A percentile compares a stretch with the other conserved stretches of the same genome.
These are phyloP conservation scores for Globisporangium ultimum DNA, from an alignment of 352 stramenopile genomes.

Conservation along the genomic window DNA sequence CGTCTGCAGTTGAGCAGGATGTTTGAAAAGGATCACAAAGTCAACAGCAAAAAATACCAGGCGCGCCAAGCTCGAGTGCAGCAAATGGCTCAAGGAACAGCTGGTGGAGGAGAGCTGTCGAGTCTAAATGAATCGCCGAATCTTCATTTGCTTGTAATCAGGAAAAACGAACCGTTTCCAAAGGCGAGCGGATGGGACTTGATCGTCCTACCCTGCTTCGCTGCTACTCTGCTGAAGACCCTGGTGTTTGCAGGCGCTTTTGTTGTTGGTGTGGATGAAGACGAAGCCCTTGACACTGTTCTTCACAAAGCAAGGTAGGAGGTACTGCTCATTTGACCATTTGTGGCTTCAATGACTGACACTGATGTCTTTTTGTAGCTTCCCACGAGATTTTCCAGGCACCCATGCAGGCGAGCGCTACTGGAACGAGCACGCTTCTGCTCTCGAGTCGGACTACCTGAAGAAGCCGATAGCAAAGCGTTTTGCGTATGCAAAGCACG, in stretches of 20 bases:
- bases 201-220: constrained; percentile 38
- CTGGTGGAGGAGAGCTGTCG: not conserved
- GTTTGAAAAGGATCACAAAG: constrained; percentile 58
- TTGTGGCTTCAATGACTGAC: not conserved
- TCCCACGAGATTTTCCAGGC: constrained; percentile 78
- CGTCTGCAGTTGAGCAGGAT: constrained; percentile 22
- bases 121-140: not conserved
- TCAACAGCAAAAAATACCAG: constrained; percentile 43
- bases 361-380: constrained; percentile 31
- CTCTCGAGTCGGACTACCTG: constrained; percentile 20
- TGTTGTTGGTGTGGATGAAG: constrained; percentile 71
- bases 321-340: too few relatives aligned
- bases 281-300: constrained; percentile 53
- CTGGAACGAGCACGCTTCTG: constrained; percentile 36
- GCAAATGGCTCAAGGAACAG: not conserved
- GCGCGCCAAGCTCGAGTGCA: constrained; percentile 19
- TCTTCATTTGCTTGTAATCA: constrained; percentile 44
- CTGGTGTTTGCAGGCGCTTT: constrained; percentile 64
- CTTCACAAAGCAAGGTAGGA: constrained; percentile 40
- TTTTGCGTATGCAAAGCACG: constrained; percentile 55
- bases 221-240: constrained; percentile 49
- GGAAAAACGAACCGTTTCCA: constrained; percentile 35
- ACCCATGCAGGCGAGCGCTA: constrained; percentile 48
- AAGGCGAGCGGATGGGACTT: constrained; percentile 67
- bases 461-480: constrained; percentile 74